Conservation (phyloP, 495 filamentous ascomycete genomes). For the Aspergillus hancockii region DNA sequence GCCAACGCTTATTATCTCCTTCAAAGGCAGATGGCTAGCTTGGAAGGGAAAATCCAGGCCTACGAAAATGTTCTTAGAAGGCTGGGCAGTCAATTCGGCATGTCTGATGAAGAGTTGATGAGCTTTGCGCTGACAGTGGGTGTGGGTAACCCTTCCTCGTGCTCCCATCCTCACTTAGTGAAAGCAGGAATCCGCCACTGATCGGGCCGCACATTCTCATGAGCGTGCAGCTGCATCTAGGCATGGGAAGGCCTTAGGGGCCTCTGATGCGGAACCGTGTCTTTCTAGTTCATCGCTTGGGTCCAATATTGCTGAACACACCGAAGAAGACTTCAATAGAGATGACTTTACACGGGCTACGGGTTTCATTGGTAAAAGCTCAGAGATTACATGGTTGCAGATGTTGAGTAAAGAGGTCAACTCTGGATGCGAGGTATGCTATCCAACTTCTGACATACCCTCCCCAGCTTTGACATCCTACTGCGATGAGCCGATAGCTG, state of each 20-base stretch:
- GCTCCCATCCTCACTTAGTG: conserved; percentile 7
- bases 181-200: conserved; percentile 29
- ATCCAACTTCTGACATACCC: conserved; percentile 21
- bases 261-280: background rate
- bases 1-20: background rate
- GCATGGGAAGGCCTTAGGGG: conserved; percentile 12
- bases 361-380: conserved; percentile 62
- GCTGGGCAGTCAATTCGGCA: conserved; percentile 37
- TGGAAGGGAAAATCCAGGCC: conserved; percentile 49
- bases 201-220: conserved; percentile 24
- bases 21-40: conserved; percentile 47
- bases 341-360: conserved; percentile 47
- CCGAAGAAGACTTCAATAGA: conserved; percentile 60
- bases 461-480: conserved; percentile 31
- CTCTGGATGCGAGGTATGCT: conserved; percentile 29
- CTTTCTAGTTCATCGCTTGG: background rate
- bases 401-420: conserved; percentile 40
- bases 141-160: conserved; percentile 21
- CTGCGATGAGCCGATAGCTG: conserved; percentile 31
- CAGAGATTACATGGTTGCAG: conserved; percentile 61
- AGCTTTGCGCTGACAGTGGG: conserved; percentile 34
- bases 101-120: conserved; percentile 44
- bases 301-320: conserved; percentile 51
- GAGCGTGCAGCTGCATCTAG: conserved; percentile 6
- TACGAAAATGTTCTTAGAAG: conserved; percentile 49